Evolutionary conservation across 768 basidiomycete species (phyloP).

Genomic region (Suillus occidentalis): DNA sequence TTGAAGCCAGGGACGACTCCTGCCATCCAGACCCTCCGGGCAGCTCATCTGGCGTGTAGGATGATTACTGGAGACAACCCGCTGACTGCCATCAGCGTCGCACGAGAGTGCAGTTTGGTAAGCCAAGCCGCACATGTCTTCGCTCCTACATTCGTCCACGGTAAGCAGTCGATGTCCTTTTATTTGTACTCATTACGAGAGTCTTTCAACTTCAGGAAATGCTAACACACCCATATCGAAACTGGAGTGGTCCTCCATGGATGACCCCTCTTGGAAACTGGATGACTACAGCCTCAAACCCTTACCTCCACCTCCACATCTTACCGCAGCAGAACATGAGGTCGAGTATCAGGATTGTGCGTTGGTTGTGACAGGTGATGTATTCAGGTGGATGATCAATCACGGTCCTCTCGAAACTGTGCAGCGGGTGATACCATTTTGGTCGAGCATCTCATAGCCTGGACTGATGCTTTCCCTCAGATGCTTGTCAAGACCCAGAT

Average conservation of each 20-base stretch:
- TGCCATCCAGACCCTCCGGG: constrained; percentile 84
- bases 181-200: not conserved
- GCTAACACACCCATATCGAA: constrained; percentile 52
- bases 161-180: constrained; percentile 35
- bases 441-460: not conserved
- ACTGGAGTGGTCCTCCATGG: constrained; percentile 90
- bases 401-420: constrained; percentile 91
- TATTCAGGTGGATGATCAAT: constrained; percentile 98
- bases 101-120: constrained; percentile 88
- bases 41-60: constrained; percentile 88
- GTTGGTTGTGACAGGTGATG: constrained; percentile 89
- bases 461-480: constrained; percentile 40
- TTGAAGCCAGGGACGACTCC: constrained; percentile 90
- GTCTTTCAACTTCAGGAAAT: constrained; percentile 45
- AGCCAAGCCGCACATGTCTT: constrained; percentile 90
- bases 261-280: constrained; percentile 80
- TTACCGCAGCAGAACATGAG: constrained; percentile 69
- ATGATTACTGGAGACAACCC: constrained; percentile 99
- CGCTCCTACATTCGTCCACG: constrained; percentile 74
- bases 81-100: constrained; percentile 94
- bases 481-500: constrained; percentile 98
- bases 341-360: constrained; percentile 84
- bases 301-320: constrained; percentile 64
- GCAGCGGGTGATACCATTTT: constrained; percentile 66
- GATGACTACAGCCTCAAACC: constrained; percentile 90